Conservation (phyloP, 495 filamentous ascomycete genomes). For the Penicillium crystallinum region DNA sequence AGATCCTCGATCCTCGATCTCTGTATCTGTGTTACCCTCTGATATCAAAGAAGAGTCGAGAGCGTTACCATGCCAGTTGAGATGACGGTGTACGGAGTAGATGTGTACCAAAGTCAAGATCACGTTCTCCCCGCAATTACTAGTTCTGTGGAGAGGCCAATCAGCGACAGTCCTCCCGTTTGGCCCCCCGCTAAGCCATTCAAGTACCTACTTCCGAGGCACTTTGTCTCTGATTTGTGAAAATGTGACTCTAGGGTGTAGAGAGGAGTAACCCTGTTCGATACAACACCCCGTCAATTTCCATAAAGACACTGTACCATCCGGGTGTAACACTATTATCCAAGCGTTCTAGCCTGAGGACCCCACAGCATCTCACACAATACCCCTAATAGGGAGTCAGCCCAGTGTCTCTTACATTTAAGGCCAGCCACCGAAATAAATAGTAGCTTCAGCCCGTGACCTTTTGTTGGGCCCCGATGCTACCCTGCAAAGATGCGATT, state of each 20-base stretch:
- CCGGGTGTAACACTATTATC: slow-evolving; percentile 22
- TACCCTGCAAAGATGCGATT: slow-evolving; percentile 1
- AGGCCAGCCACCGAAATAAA: background rate
- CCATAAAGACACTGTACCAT: slow-evolving; percentile 6
- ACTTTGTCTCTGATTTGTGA: no score
- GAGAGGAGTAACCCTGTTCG: no score
- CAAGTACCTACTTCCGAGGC: no score
- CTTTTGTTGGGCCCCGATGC: background rate
- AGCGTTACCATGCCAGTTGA: background rate
- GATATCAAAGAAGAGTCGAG: no score
- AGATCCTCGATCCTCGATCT: background rate
- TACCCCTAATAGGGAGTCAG: background rate
- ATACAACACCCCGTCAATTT: no score
- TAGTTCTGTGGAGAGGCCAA: no score
- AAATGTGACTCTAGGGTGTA: no score
- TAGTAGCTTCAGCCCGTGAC: background rate
- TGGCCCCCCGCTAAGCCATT: no score
- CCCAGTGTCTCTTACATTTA: background rate
- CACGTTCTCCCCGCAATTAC: no score
- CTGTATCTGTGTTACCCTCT: background rate
- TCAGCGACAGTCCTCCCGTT: no score
- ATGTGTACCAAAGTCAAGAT: no score
- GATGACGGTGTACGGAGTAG: no score
- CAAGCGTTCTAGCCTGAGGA: slow-evolving; percentile 9
- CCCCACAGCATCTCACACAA: background rate